A percentile compares a stretch with the other conserved stretches of the same genome.
These are phyloP conservation scores for Cercospora sp. DNA, from an alignment of 2,329 filamentous ascomycete species.

Conservation along the genomic window DNA sequence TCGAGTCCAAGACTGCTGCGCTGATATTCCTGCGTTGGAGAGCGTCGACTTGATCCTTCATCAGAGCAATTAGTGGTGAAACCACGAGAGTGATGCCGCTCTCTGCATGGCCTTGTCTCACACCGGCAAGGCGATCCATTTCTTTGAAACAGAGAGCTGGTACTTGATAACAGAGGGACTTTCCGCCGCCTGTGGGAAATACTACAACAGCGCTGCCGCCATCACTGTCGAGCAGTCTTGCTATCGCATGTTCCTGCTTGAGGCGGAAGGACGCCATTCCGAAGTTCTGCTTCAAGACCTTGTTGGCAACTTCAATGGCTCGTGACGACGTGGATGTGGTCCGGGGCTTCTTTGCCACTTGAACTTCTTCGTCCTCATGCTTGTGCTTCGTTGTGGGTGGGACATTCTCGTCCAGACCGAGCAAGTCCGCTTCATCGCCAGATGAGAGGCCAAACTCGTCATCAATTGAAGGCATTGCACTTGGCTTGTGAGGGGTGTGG, in stretches of 20 bases:
- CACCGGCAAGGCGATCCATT: constrained; percentile 38
- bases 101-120: constrained; percentile 36
- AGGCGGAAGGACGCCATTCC: constrained; percentile 46
- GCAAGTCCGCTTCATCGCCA: constrained; percentile 30
- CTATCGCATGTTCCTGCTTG: constrained; percentile 50
- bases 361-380: constrained; percentile 3
- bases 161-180: constrained; percentile 47
- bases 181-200: constrained; percentile 43
- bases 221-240: constrained; percentile 40
- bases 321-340: constrained; percentile 1
- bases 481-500: background rate
- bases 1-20: constrained; percentile 59
- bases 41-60: constrained; percentile 63
- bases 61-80: constrained; percentile 58
- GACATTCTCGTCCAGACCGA: constrained; percentile 16
- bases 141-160: constrained; percentile 48
- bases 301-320: constrained; percentile 31
- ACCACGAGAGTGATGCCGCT: constrained; percentile 58
- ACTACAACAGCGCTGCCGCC: constrained; percentile 48
- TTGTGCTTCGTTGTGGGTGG: constrained; percentile 21
- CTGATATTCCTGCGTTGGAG: constrained; percentile 52
- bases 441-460: constrained; percentile 34
- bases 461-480: constrained; percentile 20
- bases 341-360: constrained; percentile 17
- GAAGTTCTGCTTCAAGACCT: constrained; percentile 45